Conservation (phyloP, 2,329 filamentous ascomycete genomes). For the Cyphellophora europaea region DNA sequence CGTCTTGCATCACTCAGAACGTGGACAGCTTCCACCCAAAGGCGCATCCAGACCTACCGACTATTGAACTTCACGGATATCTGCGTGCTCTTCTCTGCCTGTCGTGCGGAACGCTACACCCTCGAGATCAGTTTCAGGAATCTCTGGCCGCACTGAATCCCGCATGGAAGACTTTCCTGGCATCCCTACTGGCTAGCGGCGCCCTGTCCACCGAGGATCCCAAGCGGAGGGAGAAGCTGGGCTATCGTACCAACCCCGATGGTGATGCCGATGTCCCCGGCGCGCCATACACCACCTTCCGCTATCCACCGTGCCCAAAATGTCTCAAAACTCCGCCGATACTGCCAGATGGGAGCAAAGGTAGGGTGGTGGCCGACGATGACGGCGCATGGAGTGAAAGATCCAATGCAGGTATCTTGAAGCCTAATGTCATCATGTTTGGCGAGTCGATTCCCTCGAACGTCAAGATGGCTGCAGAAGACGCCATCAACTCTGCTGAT, state of each 20-base stretch:
- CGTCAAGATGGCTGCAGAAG: constrained; percentile 69
- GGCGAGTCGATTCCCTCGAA: constrained; percentile 68
- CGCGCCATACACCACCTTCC: constrained; percentile 79
- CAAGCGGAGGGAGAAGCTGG: constrained; percentile 54
- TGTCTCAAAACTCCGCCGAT: constrained; percentile 59
- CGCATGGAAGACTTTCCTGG: constrained; percentile 69
- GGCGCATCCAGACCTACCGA: constrained; percentile 65
- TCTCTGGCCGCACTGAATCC: constrained; percentile 74
- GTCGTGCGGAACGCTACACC: constrained; percentile 63
- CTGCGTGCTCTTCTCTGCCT: constrained; percentile 72
- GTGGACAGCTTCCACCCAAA: constrained; percentile 85
- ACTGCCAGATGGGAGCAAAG: constrained; percentile 44
- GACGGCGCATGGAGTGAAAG: constrained; percentile 66
- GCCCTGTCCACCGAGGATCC: constrained; percentile 72
- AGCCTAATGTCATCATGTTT: constrained; percentile 94
- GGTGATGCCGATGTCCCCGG: constrained; percentile 86
- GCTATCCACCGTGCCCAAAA: constrained; percentile 79
- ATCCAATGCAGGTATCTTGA: constrained; percentile 69
- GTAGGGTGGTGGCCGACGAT: constrained; percentile 58
- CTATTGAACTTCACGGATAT: constrained; percentile 85
- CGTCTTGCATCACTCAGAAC: constrained; percentile 82
- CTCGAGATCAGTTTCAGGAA: constrained; percentile 65
- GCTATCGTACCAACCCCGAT: constrained; percentile 81
- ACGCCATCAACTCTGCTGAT: constrained; percentile 66
- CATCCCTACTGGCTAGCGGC: constrained; percentile 61